Conservation (phyloP, 345 rosid genomes). For the Sonneratia caseolaris region DNA sequence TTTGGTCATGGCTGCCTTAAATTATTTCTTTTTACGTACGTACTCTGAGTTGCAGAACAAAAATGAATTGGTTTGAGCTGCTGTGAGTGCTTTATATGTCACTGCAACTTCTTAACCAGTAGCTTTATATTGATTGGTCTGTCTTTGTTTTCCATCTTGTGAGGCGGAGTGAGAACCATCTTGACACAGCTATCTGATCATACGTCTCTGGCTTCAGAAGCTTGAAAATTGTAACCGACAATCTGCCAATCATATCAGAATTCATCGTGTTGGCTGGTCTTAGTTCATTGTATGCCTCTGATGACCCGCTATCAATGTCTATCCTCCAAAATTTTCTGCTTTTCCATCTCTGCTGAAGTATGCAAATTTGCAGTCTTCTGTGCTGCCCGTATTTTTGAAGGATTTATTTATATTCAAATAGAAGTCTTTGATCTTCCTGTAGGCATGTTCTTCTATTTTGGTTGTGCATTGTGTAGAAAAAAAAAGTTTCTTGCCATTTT, state of each 20-base stretch:
- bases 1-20: background rate
- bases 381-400: background rate
- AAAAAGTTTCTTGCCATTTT: too few species aligned
- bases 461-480: background rate
- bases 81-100: background rate
- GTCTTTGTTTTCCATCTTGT: background rate
- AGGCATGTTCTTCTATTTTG: background rate
- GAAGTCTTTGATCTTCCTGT: background rate
- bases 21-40: background rate
- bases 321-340: background rate
- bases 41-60: background rate
- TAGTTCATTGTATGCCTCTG: background rate
- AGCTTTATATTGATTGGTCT: background rate
- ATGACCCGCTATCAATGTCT: background rate
- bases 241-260: background rate
- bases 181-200: background rate
- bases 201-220: background rate
- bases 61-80: background rate
- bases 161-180: background rate
- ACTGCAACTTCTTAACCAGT: background rate
- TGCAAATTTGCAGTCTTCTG: background rate
- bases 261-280: background rate
- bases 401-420: background rate
- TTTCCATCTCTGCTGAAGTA: background rate
- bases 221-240: background rate